A percentile compares a stretch with the other conserved stretches of the same genome.
Evolutionary conservation across 257 asterid species (phyloP).

Genomic region (Fraxinus cuspidata): DNA sequence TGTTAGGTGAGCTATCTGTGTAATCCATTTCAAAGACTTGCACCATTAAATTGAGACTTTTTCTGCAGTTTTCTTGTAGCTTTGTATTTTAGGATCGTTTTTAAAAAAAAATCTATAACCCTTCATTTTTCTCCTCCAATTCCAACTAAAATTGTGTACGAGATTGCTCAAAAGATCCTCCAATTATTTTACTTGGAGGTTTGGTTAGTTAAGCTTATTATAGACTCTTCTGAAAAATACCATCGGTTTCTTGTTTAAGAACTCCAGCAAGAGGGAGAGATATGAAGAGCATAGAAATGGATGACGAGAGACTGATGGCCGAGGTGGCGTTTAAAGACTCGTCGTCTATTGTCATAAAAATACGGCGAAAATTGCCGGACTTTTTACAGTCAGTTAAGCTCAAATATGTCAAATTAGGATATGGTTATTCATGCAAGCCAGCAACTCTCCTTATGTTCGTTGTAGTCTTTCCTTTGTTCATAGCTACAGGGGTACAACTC

Average conservation of each 20-base stretch:
- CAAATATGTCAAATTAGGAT: slow-evolving; percentile 45
- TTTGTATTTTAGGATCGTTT: neutral
- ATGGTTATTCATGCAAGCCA: slow-evolving; percentile 45
- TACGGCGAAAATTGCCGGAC: slow-evolving; percentile 43
- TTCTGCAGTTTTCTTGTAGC: slow-evolving; percentile 20
- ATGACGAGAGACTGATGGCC: slow-evolving; percentile 47
- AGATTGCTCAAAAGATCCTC: neutral
- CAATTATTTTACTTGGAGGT: slow-evolving; percentile 16
- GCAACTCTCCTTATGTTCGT: slow-evolving; percentile 20
- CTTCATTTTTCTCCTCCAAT: slow-evolving; percentile 11
- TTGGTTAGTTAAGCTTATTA: slow-evolving; percentile 1
- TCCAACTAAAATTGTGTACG: slow-evolving; percentile 13
- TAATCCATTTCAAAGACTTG: slow-evolving; percentile 17
- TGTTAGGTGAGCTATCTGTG: slow-evolving; percentile 39
- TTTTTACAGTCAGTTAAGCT: slow-evolving; percentile 51
- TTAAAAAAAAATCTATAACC: too few species aligned
- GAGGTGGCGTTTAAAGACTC: slow-evolving; percentile 55
- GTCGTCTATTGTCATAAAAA: slow-evolving; percentile 44
- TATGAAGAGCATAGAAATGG: slow-evolving; percentile 44
- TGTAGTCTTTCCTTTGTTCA: slow-evolving; percentile 25
- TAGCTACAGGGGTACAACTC: slow-evolving; percentile 22
- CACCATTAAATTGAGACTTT: slow-evolving; percentile 23
- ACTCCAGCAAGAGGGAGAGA: neutral
- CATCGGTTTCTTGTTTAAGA: neutral
- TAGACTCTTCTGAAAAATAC: neutral